Conservation (phyloP, 2,329 filamentous ascomycete species). For the Clonostachys rhizophaga region DNA sequence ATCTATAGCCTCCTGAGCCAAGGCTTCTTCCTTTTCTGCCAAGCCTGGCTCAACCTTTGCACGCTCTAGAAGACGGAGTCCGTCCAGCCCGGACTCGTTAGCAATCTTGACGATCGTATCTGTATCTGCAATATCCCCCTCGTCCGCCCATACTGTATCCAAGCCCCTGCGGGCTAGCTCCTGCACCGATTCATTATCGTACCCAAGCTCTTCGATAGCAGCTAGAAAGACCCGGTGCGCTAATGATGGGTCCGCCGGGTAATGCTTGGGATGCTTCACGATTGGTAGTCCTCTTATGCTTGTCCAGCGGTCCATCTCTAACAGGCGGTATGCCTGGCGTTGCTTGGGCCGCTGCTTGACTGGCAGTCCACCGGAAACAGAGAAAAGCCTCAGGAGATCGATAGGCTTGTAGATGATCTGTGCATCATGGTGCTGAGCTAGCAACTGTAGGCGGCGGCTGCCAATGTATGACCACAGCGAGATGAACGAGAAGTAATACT, state of each 20-base stretch:
- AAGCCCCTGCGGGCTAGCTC: constrained; percentile 4
- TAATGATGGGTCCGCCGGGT: constrained; percentile 16
- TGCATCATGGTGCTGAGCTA: constrained; percentile 13
- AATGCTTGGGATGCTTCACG: constrained; percentile 12
- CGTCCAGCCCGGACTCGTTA: constrained; percentile 3
- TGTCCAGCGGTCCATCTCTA: constrained; percentile 16
- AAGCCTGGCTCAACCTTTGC: neutral
- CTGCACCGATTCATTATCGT: constrained; percentile 4
- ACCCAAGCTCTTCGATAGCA: constrained; percentile 1
- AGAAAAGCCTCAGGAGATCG: constrained; percentile 20
- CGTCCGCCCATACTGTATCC: constrained; percentile 6
- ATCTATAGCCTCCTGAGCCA: constrained; percentile 9
- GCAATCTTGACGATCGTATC: constrained; percentile 5
- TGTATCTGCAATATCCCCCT: constrained; percentile 6
- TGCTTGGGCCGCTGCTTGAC: constrained; percentile 20
- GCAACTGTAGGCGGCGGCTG: constrained; percentile 14
- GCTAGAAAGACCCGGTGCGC: constrained; percentile 12
- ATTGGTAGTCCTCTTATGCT: constrained; percentile 15
- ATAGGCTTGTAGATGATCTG: constrained; percentile 19
- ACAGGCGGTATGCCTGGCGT: constrained; percentile 18
- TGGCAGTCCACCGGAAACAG: constrained; percentile 20
- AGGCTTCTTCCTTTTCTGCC: constrained; percentile 1
- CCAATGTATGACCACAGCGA: constrained; percentile 20
- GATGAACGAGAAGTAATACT: constrained; percentile 21
- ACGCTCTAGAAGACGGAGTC: neutral